Base-by-base conservation (phyloP, 306 rosid species). In the Hippophae gyantsensis region DNA sequence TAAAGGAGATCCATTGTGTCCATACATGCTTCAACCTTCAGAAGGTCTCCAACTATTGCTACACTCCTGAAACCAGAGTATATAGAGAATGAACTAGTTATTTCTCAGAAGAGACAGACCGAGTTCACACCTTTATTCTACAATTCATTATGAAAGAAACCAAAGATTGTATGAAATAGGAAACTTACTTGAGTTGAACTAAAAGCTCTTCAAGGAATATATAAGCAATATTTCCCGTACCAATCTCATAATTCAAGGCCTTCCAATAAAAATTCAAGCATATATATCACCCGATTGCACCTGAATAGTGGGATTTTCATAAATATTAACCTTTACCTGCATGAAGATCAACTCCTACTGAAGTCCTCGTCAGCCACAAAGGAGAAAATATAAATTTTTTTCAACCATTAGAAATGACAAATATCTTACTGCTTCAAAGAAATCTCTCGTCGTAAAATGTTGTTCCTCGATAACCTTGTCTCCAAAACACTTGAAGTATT, bases 1-100 rank as follows among this genome's bases (percentile, higher is more conserved):
- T 87, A 90, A 47, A 87, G 87, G 63, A 87, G 84, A 71, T 87
- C 98, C 96, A 90, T 77, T 69, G 87, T 73, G 27, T 90, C 87
- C 78, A 85, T 78, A 78, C 96, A 79, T 55, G 76, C 84, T 69
- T 85, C 86, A 71, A 86, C 81, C 76, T 75, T 76, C 75, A 90
- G 76, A 43, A 87, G 75, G 45, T 85, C 83, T 44, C 96, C 98
- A 71, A 83, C 77, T 62, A 79, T 90, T 2, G 96, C 89, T 65
- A 87, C 82, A 81, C 58, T 80, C 76, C 95, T 87, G 74, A 66
- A 18, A 18, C 23, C 23, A 18, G 23, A 18, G 59, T 52, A 13
- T n/a, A 65, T 2, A 48, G 0, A 41, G 56, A 65, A 60, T 42
- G 53, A 62, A 58, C 58, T 14, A 40, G 4, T 14, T 32, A 11